Base-by-base conservation (phyloP, 2,329 filamentous ascomycete genomes). In the Xylaria sp. region DNA sequence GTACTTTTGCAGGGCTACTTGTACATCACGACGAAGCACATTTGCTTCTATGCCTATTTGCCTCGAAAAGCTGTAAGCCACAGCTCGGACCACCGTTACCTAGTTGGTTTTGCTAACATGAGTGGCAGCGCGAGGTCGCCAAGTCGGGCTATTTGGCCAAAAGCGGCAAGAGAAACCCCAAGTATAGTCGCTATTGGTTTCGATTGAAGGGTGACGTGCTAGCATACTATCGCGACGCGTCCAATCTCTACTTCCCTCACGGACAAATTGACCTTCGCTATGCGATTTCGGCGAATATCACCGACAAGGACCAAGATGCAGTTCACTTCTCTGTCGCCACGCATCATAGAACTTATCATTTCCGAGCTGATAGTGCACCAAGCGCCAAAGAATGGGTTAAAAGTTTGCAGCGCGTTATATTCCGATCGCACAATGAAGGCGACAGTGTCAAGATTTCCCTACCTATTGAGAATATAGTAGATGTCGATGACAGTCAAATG, bases 311-410 rank as follows among this genome's bases (percentile, higher is more conserved):
- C 59, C 93, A 92, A 76, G 94, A 97, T 10, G 87, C 88, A 32
- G 85, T 90, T 20, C 88, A 91, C 73, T 98, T 98, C 77, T 88
- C 90, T 7, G 89, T 98, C 52, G 91, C 90, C 8, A 98, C 94
- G 0, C 89, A 94, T 77, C 89, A 94, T 71, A 88, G 94, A 64
- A 94, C 89, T 1, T 97, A 96, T 81, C 88, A 94, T 76, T 97
- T 98, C 83, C 90, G 89, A 76, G 96, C 95, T 46, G 96, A 99
- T 78, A 98, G 93, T 78, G 86, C 89, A 1, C 87, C 90, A 3
- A 97, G 93, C 78, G 96, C 96, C 12, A 96, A 94, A 79, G 96
- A 98, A 83, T 99, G 96, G 96, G 94, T 98, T 55, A 96, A 96
- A 81, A 90, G 92, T 63, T 84, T 99, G 32, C 95, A 98, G 78